Evolutionary conservation across 2,329 filamentous ascomycete genomes (phyloP), one percentile per base, ranked within the genome.

Genomic region (Cladosporium halotolerans): DNA sequence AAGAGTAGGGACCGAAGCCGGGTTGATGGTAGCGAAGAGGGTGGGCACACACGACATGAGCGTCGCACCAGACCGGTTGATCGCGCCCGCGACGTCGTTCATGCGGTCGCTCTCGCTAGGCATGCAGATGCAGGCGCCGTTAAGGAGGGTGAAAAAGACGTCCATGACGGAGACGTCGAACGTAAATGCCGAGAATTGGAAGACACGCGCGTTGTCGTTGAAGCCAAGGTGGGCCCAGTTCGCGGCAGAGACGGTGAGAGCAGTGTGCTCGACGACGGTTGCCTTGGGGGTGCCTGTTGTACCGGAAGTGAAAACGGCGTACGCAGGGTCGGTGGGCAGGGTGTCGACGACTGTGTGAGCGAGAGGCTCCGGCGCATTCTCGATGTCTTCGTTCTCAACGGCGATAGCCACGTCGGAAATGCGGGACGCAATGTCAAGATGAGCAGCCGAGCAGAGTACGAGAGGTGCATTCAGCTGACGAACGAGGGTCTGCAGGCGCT

Each of bases 151-250:
- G 52, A 57, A 69, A 55, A 70, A 68, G 33, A 66, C 73, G 18
- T 51, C 48, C 62, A 66, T 62, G 23, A 76, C 62, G 14, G 68
- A 72, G 14, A 71, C 70, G 59, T 76, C 73, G 51, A 77, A 76
- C 0, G 70, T 73, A 51, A 73, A 74, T 0, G 70, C 67, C 1
- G 72, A 68, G 52, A 74, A 75, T 45, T 78, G 73, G 6, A 84
- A 73, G 3, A 84, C 78, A 4, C 85, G 75, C 9, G 81, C 82
- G 0, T 66, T 28, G 67, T 55, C 48, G 40, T 34, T 52, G 55
- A 51, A 57, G 14, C 54, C 52, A 7, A 55, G 31, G 7, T 55
- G 34, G n/a, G 28, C 49, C 44, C 49, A 53, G 3, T 38, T 36
- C 16, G 45, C n/a, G 14, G 48, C 39, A 13, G 43, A 45, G 19